Conservation (phyloP, 73 alveolate genomes). For the Stentor roeselii region DNA sequence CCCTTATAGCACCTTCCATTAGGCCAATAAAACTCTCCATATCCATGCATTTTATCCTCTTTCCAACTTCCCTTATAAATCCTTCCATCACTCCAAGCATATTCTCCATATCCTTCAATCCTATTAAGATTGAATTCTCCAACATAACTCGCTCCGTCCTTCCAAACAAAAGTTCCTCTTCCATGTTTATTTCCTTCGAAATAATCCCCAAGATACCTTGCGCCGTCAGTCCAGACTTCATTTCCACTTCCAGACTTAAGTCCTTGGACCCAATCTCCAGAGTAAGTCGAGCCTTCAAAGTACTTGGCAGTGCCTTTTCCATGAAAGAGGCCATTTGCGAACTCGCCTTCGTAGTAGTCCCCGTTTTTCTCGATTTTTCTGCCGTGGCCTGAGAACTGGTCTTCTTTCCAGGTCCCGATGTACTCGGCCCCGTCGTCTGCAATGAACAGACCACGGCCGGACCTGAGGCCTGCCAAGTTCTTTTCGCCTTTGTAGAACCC, state of each 20-base stretch:
- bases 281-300: neutral
- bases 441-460: neutral
- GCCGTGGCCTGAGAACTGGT: neutral
- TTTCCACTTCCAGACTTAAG: neutral
- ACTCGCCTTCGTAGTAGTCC: neutral
- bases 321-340: neutral
- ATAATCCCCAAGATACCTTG: neutral
- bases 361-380: neutral
- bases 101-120: neutral
- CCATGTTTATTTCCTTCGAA: neutral
- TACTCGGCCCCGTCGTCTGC: neutral
- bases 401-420: neutral
- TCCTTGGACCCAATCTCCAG: constrained; percentile 15
- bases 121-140: neutral
- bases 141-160: neutral
- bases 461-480: neutral
- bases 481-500: neutral
- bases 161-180: neutral
- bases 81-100: constrained; percentile 22
- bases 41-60: constrained; percentile 42
- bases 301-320: neutral
- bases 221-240: neutral
- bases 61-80: constrained; percentile 3
- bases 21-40: constrained; percentile 52
- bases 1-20: constrained; percentile 64